Evolutionary conservation across 148 eudicot genomes (phyloP).

Genomic region (Euryodendron excelsum): DNA sequence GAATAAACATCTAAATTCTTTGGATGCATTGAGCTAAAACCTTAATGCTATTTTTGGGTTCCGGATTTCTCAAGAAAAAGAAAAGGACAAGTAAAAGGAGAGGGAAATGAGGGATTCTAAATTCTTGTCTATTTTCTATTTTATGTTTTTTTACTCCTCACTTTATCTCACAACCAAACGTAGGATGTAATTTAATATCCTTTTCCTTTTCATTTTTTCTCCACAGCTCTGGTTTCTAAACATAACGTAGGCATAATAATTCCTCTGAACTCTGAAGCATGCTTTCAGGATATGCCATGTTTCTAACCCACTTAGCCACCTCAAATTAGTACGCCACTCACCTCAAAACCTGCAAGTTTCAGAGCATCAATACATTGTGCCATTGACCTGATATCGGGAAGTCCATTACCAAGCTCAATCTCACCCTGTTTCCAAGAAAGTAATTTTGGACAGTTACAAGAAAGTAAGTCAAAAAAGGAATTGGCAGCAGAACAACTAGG

Average conservation of each 20-base stretch:
- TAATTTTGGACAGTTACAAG: not conserved
- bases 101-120: no score
- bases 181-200: no score
- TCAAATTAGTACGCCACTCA: constrained; percentile 23
- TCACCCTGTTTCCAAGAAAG: constrained; percentile 50
- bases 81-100: no score
- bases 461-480: not conserved
- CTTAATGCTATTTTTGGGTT: no score
- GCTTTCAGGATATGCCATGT: not conserved
- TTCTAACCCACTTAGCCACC: not conserved
- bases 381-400: constrained; percentile 77
- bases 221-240: no score
- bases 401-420: constrained; percentile 81
- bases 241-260: not conserved
- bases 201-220: no score
- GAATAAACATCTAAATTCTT: no score
- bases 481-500: not conserved
- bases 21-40: no score
- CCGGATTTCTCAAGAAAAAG: no score
- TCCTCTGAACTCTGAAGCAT: not conserved
- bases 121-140: no score
- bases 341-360: constrained; percentile 83
- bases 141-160: no score
- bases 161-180: no score
- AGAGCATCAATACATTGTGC: constrained; percentile 73